Evolutionary conservation across 192 early-diverging fungal genomes (phyloP).

Genomic region (Rhizoclosmatium globosum): DNA sequence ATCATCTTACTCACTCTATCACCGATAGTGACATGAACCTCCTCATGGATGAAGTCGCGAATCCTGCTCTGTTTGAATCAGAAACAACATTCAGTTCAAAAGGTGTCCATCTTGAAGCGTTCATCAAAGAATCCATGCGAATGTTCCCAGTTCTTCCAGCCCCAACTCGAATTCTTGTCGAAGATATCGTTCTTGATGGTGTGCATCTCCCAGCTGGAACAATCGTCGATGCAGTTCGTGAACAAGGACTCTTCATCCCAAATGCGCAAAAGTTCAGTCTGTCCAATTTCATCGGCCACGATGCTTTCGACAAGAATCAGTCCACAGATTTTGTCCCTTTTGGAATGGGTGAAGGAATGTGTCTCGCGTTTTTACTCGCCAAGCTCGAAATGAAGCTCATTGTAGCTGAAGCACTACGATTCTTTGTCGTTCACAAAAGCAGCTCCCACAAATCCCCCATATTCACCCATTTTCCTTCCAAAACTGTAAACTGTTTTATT

Average conservation of each 20-base stretch:
- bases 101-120: slow-evolving; percentile 7
- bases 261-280: neutral
- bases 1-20: neutral
- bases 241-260: slow-evolving; percentile 7
- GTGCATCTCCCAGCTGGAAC: slow-evolving; percentile 11
- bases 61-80: neutral
- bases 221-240: slow-evolving; percentile 4
- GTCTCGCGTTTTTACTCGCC: slow-evolving; percentile 3
- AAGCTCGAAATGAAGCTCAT: neutral
- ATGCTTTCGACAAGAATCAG: neutral
- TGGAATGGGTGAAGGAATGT: slow-evolving; percentile 9
- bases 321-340: slow-evolving; percentile 6
- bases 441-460: too few species aligned
- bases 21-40: neutral
- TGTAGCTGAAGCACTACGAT: neutral
- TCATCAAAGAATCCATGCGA: slow-evolving; percentile 13
- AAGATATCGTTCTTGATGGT: neutral
- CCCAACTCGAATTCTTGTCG: neutral
- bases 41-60: neutral
- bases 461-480: too few species aligned
- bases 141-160: neutral
- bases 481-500: too few species aligned
- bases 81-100: neutral
- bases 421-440: neutral
- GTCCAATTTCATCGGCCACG: neutral